phyloP scores from a whole-genome alignment of 805 yeast species.

The Wickerhamiella azyma region DNA sequence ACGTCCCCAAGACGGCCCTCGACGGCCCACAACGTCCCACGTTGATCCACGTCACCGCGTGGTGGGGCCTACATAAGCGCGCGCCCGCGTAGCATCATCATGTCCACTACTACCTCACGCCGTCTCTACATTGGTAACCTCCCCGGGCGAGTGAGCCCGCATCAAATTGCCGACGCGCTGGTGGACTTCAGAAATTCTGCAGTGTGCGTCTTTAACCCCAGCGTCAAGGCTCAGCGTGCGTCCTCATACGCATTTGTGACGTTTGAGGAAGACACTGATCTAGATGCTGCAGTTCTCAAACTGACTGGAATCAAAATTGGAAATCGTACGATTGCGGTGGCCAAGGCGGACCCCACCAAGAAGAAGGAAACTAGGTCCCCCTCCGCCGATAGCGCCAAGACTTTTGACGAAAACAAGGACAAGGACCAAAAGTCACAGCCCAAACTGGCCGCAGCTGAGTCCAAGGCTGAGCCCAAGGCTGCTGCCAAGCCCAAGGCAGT shows the following conservation, averaged over 20 bases:
- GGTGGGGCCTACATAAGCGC: not conserved
- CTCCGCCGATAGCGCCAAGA: too few species aligned
- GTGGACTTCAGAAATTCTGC: not conserved
- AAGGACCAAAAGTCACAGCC: not conserved
- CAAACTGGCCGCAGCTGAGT: not conserved
- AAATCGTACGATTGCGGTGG: not conserved
- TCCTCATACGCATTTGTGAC: conserved; percentile 7
- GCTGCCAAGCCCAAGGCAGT: conserved; percentile 1
- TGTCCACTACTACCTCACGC: not conserved
- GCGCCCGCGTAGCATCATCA: not conserved
- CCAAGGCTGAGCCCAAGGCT: conserved; percentile 4
- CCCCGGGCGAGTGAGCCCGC: not conserved
- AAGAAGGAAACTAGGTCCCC: too few species aligned
- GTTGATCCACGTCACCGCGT: not conserved
- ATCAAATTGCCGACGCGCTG: conserved; percentile 2
- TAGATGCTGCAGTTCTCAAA: not conserved
- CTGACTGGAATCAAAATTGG: conserved; percentile 1
- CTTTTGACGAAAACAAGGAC: not conserved
- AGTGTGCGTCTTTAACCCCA: not conserved
- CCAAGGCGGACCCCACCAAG: not conserved
- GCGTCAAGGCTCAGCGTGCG: not conserved
- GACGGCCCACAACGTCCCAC: not conserved
- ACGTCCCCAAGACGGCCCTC: too few species aligned
- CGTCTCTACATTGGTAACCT: conserved; percentile 1
- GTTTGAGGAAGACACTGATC: not conserved